Evolutionary conservation across 139 green algal species (phyloP), one percentile per base, ranked within the genome.

Genomic region (Zygnema cylindricum): DNA sequence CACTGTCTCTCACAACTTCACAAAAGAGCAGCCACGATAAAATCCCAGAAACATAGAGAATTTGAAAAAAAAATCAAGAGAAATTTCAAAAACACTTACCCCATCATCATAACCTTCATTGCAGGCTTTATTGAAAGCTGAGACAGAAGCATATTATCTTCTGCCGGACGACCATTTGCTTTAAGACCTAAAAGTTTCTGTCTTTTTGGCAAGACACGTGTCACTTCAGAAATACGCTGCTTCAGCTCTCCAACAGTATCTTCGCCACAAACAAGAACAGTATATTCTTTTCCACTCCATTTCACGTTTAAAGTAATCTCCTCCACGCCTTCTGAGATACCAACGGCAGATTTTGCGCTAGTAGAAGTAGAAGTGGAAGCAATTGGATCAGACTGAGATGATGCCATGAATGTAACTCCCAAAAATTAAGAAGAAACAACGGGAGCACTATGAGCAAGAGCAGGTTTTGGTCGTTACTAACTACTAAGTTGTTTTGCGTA

Each of bases 61-160:
- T n/a, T n/a, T n/a, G n/a, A n/a, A n/a, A n/a, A n/a, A n/a, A n/a
- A n/a, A n/a, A n/a, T n/a, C n/a, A n/a, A n/a, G n/a, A n/a, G n/a
- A n/a, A 63, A 16, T 63, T 63, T 63, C 49, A 40, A 21, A 35
- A 49, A 30, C 23, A 1, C 40, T 86, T 69, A 88, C 83, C 83
- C 83, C 83, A 88, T 88, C 83, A 88, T 88, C 83, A 88, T 88
- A 43, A 88, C 82, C 21, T 88, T 88, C 42, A 88, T 33, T 22
- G 83, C 16, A 22, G 83, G 83, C 55, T 88, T 88, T 33, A 88
- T 38, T n/a, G 35, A 16, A 16, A 88, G 32, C 69, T 82, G 36
- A 1, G 49, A n/a, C 1, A 88, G 83, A 30, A 88, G 54, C 33
- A 57, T 82, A 69, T 43, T 78, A 69, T 88, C 83, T n/a, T 32